Percentiles rank a stretch among this genome's conserved stretches.
These are phyloP conservation scores for Colletotrichum limetticola DNA, from an alignment of 2,329 filamentous ascomycete species.

Conservation along the genomic window DNA sequence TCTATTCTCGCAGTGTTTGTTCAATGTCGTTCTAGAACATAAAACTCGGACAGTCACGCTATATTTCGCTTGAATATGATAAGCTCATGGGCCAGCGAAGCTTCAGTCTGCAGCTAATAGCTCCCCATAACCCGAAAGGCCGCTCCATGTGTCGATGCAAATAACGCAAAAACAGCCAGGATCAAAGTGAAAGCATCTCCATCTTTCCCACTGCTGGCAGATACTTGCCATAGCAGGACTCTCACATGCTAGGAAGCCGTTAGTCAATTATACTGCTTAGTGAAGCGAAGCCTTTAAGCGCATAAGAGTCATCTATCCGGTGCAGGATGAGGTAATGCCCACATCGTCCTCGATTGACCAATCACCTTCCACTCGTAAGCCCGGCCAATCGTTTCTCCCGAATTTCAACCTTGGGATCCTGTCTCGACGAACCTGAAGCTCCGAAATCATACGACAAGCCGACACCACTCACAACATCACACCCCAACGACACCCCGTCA, in stretches of 20 bases:
- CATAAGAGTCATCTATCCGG: neutral
- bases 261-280: neutral
- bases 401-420: conserved; percentile 29
- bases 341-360: conserved; percentile 28
- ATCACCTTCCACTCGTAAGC: conserved; percentile 2
- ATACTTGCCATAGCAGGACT: neutral
- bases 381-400: conserved; percentile 37
- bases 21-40: no score
- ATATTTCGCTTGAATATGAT: no score
- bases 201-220: neutral
- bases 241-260: neutral
- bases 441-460: conserved; percentile 36
- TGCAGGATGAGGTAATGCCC: conserved; percentile 34
- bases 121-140: no score
- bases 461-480: conserved; percentile 27
- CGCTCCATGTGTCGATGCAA: no score
- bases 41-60: no score
- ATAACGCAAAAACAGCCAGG: neutral
- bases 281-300: neutral
- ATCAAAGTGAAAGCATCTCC: neutral
- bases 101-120: no score
- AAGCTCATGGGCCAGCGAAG: no score
- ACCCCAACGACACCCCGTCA: conserved; percentile 15
- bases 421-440: conserved; percentile 30
- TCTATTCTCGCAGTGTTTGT: no score